phyloP scores from a whole-genome alignment of 768 basidiomycete genomes.

The Hebeloma cylindrosporum region DNA sequence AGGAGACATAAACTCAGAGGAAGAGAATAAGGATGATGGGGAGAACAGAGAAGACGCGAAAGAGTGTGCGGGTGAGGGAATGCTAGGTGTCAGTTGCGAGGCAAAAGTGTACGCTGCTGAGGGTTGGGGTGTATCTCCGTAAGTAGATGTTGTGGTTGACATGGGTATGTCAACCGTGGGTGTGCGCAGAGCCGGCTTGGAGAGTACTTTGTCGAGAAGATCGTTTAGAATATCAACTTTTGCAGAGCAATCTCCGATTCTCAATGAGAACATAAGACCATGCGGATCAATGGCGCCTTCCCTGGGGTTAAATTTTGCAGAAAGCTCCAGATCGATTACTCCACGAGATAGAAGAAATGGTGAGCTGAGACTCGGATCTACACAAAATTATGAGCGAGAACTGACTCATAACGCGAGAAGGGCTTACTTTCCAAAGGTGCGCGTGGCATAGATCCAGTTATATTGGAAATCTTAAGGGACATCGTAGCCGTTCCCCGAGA shows the following conservation, averaged over 20 bases:
- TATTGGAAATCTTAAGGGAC: slow-evolving; percentile 45
- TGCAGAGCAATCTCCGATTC: slow-evolving; percentile 45
- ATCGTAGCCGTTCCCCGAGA: slow-evolving; percentile 58
- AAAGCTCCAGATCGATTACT: slow-evolving; percentile 43
- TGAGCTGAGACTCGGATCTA: slow-evolving; percentile 23
- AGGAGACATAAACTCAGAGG: slow-evolving; percentile 18
- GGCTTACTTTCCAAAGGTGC: slow-evolving; percentile 29
- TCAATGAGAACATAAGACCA: slow-evolving; percentile 47
- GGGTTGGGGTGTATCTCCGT: slow-evolving; percentile 14
- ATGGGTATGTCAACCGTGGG: slow-evolving; percentile 3
- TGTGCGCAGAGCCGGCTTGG: slow-evolving; percentile 12
- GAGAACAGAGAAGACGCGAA: slow-evolving; percentile 30
- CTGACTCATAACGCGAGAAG: background rate
- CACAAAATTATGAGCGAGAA: background rate
- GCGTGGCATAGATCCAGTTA: slow-evolving; percentile 43
- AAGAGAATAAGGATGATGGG: slow-evolving; percentile 23
- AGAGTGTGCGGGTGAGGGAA: slow-evolving; percentile 28
- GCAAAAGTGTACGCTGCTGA: slow-evolving; percentile 20
- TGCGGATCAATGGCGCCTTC: slow-evolving; percentile 52
- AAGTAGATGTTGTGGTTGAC: slow-evolving; percentile 10
- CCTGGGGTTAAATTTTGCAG: slow-evolving; percentile 58
- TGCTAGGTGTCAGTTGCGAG: slow-evolving; percentile 17
- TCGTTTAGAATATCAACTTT: slow-evolving; percentile 46
- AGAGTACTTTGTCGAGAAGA: slow-evolving; percentile 28
- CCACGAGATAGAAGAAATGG: slow-evolving; percentile 50